Percentiles rank a stretch among this genome's conserved stretches.
These are phyloP conservation scores for Quercus agrifolia DNA, from an alignment of 306 rosid species.

Conservation along the genomic window DNA sequence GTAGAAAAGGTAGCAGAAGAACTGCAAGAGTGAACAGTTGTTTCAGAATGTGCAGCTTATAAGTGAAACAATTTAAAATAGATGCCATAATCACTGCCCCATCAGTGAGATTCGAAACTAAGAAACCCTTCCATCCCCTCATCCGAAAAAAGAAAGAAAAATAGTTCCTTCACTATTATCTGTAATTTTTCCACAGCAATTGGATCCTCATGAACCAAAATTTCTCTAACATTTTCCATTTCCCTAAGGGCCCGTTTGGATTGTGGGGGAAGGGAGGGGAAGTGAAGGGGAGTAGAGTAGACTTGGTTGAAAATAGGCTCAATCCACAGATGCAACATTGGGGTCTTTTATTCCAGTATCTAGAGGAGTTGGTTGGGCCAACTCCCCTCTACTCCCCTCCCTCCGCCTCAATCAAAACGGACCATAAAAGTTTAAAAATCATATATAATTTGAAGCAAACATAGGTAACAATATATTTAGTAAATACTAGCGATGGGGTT, in stretches of 20 bases:
- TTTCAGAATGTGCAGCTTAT: conserved; percentile 3
- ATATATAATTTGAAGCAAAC: background rate
- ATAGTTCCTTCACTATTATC: background rate
- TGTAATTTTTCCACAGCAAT: background rate
- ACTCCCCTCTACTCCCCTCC: too few relatives aligned
- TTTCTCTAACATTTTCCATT: background rate
- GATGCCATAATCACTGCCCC: background rate
- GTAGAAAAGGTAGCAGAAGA: conserved; percentile 87
- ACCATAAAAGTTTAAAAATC: background rate
- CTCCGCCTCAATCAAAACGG: too few relatives aligned
- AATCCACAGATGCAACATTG: too few relatives aligned
- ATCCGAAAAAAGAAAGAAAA: background rate
- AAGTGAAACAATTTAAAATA: background rate
- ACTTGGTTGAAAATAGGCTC: too few relatives aligned
- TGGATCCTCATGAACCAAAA: background rate
- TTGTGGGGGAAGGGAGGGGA: too few relatives aligned
- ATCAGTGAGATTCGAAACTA: background rate
- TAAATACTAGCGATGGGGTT: background rate
- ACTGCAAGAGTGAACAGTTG: conserved; percentile 39
- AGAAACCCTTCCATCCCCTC: background rate
- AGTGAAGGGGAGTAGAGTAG: too few relatives aligned
- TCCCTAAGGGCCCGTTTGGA: background rate
- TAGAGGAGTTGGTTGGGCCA: too few relatives aligned
- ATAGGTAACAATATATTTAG: background rate
- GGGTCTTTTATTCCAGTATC: too few relatives aligned